These are phyloP conservation scores for Batrachochytrium dendrobatidis DNA, from an alignment of 371 early-diverging fungal species.

Conservation along the genomic window DNA sequence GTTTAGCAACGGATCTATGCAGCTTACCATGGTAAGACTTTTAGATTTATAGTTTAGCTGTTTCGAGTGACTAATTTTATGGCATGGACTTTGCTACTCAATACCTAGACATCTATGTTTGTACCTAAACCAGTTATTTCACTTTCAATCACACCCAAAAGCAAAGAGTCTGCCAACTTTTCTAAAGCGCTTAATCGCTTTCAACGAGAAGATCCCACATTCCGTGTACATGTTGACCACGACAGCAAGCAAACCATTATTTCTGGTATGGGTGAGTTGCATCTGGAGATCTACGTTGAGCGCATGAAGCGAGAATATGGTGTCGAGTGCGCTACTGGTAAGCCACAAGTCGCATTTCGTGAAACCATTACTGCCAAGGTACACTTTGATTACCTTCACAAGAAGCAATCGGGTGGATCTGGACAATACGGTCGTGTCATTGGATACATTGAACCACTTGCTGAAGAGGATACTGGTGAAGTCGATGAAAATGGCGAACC, in stretches of 20 bases:
- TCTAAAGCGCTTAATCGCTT: conserved; percentile 91
- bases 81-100: conserved; percentile 2
- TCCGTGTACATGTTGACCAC: conserved; percentile 87
- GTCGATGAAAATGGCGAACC: conserved; percentile 31
- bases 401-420: conserved; percentile 96
- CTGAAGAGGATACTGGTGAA: conserved; percentile 21
- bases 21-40: conserved; percentile 67
- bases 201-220: conserved; percentile 97
- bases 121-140: conserved; percentile 97
- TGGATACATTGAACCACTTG: conserved; percentile 86
- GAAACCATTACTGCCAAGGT: conserved; percentile 77
- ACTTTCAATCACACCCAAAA: conserved; percentile 81
- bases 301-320: conserved; percentile 96
- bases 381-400: conserved; percentile 93
- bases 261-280: conserved; percentile 95
- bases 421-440: conserved; percentile 93
- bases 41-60: conserved; percentile 2
- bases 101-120: conserved; percentile 83
- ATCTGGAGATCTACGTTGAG: conserved; percentile 95
- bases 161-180: conserved; percentile 86
- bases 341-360: conserved; percentile 94
- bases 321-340: conserved; percentile 88
- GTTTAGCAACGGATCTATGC: conserved; percentile 82
- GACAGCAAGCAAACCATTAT: conserved; percentile 90
- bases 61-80: conserved; percentile 9